Base-by-base conservation (phyloP, 2,329 filamentous ascomycete genomes). In the Rhexocercosporidium sp. region DNA sequence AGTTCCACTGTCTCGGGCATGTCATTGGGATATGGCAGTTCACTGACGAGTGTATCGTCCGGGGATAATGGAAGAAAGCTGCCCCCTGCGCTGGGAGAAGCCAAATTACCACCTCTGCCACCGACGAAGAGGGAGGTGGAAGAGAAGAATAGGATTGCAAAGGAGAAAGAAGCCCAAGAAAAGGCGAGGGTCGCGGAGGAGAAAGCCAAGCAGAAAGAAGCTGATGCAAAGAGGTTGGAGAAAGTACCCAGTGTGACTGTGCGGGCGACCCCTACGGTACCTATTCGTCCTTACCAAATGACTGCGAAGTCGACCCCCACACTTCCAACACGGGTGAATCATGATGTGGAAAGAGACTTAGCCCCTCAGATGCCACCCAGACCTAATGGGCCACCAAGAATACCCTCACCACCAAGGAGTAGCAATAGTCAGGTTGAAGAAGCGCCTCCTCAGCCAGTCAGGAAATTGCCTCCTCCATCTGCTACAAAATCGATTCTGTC, bases 91-190 rank as follows among this genome's bases (percentile, higher is more conserved):
- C 81, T 86, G 57, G 86, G 87, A 62, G 81, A 84, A 39, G 80
- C 85, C n/a, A 85, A 82, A 59, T 79, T 90, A 12, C 88, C 87
- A 0, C 82, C 84, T 12, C 76, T 90, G 41, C 88, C 87, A 0
- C 87, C 86, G 0, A 82, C 84, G 1, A 82, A 81, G 69, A 81
- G 83, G 49, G 87, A 89, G 66, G 78, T 80, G 1, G 87, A 90
- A 29, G 70, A 75, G 65, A 73, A 68, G 67, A 82, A 82, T 2
- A 79, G 80, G 67, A 79, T 73, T 3, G 86, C 89, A 34, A 70
- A 73, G 56, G 65, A 66, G 66, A 49, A 39, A 22, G 81, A 82
- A 18, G 41, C 18, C 6, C 39, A 59, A 27, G 25, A 54, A 27
- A 59, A 41, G 0, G 81, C 84, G 81, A 69, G 81, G 83, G 53